A percentile compares a stretch with the other conserved stretches of the same genome.
These are phyloP conservation scores for Cladosporium sp. DNA, from an alignment of 2,329 filamentous ascomycete species.

Conservation along the genomic window DNA sequence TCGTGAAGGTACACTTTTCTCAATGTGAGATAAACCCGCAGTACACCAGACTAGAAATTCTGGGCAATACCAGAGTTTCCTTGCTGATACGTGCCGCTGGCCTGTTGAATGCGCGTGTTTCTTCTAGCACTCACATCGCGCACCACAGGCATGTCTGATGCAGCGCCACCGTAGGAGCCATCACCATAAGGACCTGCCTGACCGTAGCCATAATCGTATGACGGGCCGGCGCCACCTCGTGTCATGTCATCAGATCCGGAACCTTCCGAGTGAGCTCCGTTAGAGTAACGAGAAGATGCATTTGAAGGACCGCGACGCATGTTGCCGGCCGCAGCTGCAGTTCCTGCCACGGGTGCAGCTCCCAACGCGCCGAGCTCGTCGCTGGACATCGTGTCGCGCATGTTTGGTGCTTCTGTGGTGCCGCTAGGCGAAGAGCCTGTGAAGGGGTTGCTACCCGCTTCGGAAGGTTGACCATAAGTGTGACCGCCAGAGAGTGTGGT, in stretches of 20 bases:
- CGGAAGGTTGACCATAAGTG: conserved; percentile 54
- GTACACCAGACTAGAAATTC: conserved; percentile 67
- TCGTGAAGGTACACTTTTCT: no score
- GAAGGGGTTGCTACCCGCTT: conserved; percentile 56
- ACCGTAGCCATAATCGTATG: conserved; percentile 47
- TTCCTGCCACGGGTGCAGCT: conserved; percentile 50
- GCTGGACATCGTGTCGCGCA: conserved; percentile 56
- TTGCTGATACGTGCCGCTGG: conserved; percentile 71
- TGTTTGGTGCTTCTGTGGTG: conserved; percentile 58
- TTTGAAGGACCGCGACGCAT: conserved; percentile 90
- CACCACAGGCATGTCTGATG: conserved; percentile 69
- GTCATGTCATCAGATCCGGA: conserved; percentile 17
- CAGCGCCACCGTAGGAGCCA: conserved; percentile 48
- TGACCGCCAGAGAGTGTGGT: conserved; percentile 78
- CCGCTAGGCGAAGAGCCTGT: conserved; percentile 40
- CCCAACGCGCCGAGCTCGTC: conserved; percentile 82
- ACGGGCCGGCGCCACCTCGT: conserved; percentile 23
- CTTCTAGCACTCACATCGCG: conserved; percentile 86
- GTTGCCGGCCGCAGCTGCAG: conserved; percentile 53
- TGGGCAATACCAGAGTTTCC: conserved; percentile 89
- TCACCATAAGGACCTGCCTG: conserved; percentile 52
- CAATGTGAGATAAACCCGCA: not conserved
- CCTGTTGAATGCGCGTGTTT: conserved; percentile 92
- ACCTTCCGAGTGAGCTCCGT: conserved; percentile 63
- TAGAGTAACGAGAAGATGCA: conserved; percentile 92